Evolutionary conservation across 352 stramenopile genomes (phyloP).

Genomic region (Globisporangium spinosum): DNA sequence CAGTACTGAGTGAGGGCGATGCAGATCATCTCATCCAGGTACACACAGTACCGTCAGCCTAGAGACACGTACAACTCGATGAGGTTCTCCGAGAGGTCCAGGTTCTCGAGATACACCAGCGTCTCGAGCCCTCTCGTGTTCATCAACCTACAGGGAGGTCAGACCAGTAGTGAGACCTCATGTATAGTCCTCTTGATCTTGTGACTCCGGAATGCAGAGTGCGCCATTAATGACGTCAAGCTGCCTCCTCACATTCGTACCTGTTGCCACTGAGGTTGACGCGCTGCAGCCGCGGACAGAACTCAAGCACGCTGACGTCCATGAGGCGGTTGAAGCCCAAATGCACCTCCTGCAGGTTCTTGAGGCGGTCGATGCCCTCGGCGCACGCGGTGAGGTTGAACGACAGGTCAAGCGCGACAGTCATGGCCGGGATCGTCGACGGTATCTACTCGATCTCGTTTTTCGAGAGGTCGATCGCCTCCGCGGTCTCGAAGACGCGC

Average conservation of each 20-base stretch:
- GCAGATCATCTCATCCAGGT: background rate
- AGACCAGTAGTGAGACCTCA: background rate
- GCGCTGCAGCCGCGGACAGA: slow-evolving; percentile 49
- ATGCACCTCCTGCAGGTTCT: slow-evolving; percentile 62
- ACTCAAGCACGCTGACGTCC: slow-evolving; percentile 63
- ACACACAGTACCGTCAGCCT: too few relatives aligned
- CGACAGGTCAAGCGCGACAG: slow-evolving; percentile 61
- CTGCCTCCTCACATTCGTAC: slow-evolving; percentile 16
- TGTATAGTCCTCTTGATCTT: background rate
- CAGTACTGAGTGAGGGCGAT: background rate
- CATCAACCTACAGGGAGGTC: slow-evolving; percentile 28
- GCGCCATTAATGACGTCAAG: background rate
- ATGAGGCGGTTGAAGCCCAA: slow-evolving; percentile 62
- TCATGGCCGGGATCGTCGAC: slow-evolving; percentile 33
- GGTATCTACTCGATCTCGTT: slow-evolving; percentile 71
- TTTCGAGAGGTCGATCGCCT: slow-evolving; percentile 68
- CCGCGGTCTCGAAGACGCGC: slow-evolving; percentile 58
- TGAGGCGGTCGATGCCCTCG: slow-evolving; percentile 53
- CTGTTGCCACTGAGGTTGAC: slow-evolving; percentile 74
- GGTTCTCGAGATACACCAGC: slow-evolving; percentile 48
- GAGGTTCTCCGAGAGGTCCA: slow-evolving; percentile 74
- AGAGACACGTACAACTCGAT: slow-evolving; percentile 49
- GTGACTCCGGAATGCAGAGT: background rate
- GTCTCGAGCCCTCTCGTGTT: slow-evolving; percentile 68
- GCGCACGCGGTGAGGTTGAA: slow-evolving; percentile 57